These are phyloP conservation scores for Salvia miltiorrhiza DNA, from an alignment of 257 asterid genomes.

Conservation along the genomic window DNA sequence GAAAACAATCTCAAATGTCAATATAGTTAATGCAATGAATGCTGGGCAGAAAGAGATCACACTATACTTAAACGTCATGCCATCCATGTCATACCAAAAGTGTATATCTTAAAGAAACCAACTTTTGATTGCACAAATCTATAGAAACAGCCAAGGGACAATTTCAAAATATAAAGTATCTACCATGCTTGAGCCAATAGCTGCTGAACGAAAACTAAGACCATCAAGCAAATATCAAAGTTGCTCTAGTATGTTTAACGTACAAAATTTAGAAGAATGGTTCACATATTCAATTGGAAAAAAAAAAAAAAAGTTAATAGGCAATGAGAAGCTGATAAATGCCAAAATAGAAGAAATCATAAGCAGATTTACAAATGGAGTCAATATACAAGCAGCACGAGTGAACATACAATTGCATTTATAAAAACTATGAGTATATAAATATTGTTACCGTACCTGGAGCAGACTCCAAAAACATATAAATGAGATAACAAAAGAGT, in stretches of 20 bases:
- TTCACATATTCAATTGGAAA: background rate
- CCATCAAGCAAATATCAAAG: background rate
- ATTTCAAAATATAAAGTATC: background rate
- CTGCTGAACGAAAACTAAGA: slow-evolving; percentile 1
- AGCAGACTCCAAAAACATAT: slow-evolving; percentile 79
- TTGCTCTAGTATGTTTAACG: slow-evolving; percentile 2
- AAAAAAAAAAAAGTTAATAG: background rate
- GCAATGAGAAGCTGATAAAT: background rate
- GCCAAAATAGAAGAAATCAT: background rate
- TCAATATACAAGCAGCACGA: background rate
- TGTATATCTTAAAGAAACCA: background rate
- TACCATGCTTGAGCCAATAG: background rate
- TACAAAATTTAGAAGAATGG: background rate
- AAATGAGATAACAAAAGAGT: slow-evolving; percentile 76
- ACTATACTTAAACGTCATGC: background rate
- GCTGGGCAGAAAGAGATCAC: background rate
- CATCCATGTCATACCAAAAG: slow-evolving; percentile 8
- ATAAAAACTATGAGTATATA: background rate
- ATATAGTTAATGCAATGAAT: background rate
- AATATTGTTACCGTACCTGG: slow-evolving; percentile 53
- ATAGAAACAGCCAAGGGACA: background rate
- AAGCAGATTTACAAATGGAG: background rate
- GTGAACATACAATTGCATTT: background rate
- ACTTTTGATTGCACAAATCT: background rate
- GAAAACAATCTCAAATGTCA: background rate